These are phyloP conservation scores for Catharanthus roseus DNA, from an alignment of 257 asterid genomes.

Conservation along the genomic window DNA sequence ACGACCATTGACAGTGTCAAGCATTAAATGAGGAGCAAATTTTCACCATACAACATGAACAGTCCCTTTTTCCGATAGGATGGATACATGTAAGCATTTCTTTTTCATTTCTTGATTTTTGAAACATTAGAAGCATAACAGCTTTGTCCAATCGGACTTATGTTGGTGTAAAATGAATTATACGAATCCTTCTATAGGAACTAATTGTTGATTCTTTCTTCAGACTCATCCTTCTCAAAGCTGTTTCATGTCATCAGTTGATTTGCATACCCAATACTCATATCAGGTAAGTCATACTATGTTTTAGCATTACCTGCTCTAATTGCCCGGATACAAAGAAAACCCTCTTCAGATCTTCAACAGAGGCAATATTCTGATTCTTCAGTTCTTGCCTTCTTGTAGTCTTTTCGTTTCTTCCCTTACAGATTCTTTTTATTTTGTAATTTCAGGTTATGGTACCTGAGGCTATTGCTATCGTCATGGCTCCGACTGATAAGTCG, in stretches of 20 bases:
- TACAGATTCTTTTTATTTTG: neutral
- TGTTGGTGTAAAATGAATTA: neutral
- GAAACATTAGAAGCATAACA: neutral
- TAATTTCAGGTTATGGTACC: conserved; percentile 44
- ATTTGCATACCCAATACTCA: conserved; percentile 42
- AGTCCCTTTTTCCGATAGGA: conserved; percentile 43
- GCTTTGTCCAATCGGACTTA: neutral
- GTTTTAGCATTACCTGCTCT: neutral
- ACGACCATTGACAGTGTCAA: conserved; percentile 34
- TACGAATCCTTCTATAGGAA: neutral
- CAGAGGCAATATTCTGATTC: neutral
- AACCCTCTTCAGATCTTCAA: too few relatives aligned
- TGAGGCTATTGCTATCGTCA: conserved; percentile 50
- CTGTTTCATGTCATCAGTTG: conserved; percentile 52
- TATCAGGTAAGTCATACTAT: conserved; percentile 33
- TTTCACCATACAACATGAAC: conserved; percentile 38
- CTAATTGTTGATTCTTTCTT: conserved; percentile 5
- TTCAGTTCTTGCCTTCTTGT: neutral
- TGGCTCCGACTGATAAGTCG: conserved; percentile 44
- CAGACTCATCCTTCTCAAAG: conserved; percentile 55
- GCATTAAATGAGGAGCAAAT: conserved; percentile 49
- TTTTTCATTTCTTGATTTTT: neutral
- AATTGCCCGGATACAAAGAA: neutral
- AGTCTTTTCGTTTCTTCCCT: neutral
- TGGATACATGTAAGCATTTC: conserved; percentile 46